phyloP scores from a whole-genome alignment of 805 yeast genomes.

The Myxozyma monticola region DNA sequence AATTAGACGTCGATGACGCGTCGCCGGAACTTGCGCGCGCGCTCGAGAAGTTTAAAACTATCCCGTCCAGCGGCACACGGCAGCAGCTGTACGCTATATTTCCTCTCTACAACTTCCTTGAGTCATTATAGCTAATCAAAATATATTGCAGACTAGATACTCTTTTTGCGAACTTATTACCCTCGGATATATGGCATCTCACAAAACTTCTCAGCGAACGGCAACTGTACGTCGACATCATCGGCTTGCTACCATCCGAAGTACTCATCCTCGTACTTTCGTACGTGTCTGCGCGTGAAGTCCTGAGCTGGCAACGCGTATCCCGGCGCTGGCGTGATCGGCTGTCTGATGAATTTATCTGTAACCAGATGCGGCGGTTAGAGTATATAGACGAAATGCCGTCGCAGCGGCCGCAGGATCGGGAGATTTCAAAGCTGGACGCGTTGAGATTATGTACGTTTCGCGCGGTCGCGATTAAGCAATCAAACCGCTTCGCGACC shows the following conservation, averaged over 20 bases:
- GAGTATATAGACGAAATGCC: constrained; percentile 25
- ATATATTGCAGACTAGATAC: constrained; percentile 8
- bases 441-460: constrained; percentile 23
- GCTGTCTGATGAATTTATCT: constrained; percentile 22
- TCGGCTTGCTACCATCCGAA: constrained; percentile 22
- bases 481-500: constrained; percentile 23
- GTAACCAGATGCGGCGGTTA: constrained; percentile 15
- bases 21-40: constrained; percentile 6
- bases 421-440: constrained; percentile 15
- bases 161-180: constrained; percentile 19
- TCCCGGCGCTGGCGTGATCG: constrained; percentile 25
- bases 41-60: constrained; percentile 13
- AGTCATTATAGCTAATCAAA: too few species aligned
- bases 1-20: too few species aligned
- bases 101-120: background rate
- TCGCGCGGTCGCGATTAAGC: constrained; percentile 25
- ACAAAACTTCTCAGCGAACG: constrained; percentile 25
- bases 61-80: constrained; percentile 13
- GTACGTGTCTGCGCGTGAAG: constrained; percentile 24
- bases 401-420: constrained; percentile 27
- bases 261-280: constrained; percentile 22
- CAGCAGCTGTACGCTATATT: constrained; percentile 18
- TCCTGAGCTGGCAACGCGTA: constrained; percentile 28
- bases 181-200: constrained; percentile 30
- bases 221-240: constrained; percentile 25